Evolutionary conservation across 768 basidiomycete species (phyloP), one percentile per base, ranked within the genome.

Genomic region (Termitomyces sp.): DNA sequence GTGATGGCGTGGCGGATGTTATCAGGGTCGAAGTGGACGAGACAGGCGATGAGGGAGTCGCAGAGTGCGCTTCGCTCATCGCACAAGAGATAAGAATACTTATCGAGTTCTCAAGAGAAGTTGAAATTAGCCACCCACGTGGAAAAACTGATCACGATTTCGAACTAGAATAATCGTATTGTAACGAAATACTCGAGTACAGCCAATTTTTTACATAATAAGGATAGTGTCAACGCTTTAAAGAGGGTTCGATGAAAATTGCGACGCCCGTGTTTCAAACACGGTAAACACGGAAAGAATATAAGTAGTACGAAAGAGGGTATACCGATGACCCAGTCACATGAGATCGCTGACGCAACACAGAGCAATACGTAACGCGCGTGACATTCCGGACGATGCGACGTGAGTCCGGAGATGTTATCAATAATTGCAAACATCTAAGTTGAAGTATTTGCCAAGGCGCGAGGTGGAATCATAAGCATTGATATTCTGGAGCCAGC

Each of bases 391-490:
- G 26, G 61, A 64, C 10, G 63, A 64, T 7, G 51, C 53, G 59
- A 52, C 52, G 26, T 13, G 23, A 48, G 46, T n/a, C 26, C 47
- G 23, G 18, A 58, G 30, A 23, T 23, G 16, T 57, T n/a, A 30
- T 44, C 14, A 56, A 64, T 55, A 65, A 51, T 43, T 35, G 67
- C 81, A 82, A 33, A 66, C 65, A 49, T 78, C 73, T 55, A 90
- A 77, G 71, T 91, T 91, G 76, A 84, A 84, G 75, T 83, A 89
- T 69, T 82, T 77, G 59, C 88, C 88, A 18, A 88, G 75, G 50
- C 71, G 75, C 18, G 74, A 74, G 41, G 62, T 62, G 56, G 59
- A 36, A 20, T 71, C 66, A 66, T 84, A 84, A 0, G 84, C 77
- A 66, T 90, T 73, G 50, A 80, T 71, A 69, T 82, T 82, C 68